Evolutionary conservation across 345 rosid species (phyloP), one percentile per base, ranked within the genome.

Genomic region (Salix viminalis): DNA sequence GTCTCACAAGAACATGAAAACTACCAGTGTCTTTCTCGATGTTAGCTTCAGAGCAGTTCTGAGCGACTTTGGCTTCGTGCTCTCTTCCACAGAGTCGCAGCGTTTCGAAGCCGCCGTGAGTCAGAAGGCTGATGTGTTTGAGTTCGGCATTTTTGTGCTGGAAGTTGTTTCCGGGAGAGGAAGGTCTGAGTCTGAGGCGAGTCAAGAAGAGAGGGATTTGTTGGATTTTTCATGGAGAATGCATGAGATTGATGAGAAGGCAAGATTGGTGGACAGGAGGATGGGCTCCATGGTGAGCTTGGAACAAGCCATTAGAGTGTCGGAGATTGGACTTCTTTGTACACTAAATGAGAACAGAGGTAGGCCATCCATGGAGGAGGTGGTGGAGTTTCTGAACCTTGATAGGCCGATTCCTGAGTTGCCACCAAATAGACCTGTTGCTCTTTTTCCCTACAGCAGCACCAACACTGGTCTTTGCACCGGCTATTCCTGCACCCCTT

Each of bases 1-100:
- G 0, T 79, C 91, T 13, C 90, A 84, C 84, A 89, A 87, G 81
- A 89, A 89, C 74, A 76, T 87, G 88, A 89, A 83, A 74, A 77
- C 83, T 8, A 84, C 78, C 39, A 87, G 84, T 44, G 86, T 87
- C 24, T 83, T 85, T 39, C 83, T 88, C 0, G 86, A 87, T 68
- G 75, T 89, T 23, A 89, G 85, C 73, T 89, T 89, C 84, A 78
- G 89, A 32, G 87, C 87, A 2, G 83, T 79, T 8, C 60, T 87
- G n/a, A 87, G 91, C 9, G 89, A 87, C 72, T 85, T 80, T 16
- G 89, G 91, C 18, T 85, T 87, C 50, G 86, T 83, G 69, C 76
- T 86, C 7, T 82, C 87, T 0, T 67, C 72, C 4, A 70, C 67
- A 0, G 83, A 81, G n/a, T 76, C 88, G 1, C 82, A 30, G 46